Evolutionary conservation across 2,329 filamentous ascomycete species (phyloP), one percentile per base, ranked within the genome.

Genomic region (Ambrosiella beaveri): DNA sequence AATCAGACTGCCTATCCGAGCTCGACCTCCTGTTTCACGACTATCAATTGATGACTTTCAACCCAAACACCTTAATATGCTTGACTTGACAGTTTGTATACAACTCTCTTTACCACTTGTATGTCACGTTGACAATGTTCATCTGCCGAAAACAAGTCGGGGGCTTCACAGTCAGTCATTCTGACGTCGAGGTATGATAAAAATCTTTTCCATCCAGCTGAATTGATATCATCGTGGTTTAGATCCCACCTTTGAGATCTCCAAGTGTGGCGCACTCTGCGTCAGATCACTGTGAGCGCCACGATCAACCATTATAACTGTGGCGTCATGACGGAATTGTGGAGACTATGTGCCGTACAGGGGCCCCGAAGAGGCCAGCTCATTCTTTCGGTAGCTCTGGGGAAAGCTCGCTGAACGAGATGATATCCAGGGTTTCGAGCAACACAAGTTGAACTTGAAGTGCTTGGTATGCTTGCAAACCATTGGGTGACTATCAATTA

Each of bases 341-440:
- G 52, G 51, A 35, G 52, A 17, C 12, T 6, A 41, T n/a, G 44
- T 49, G 45, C 15, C 27, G 44, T 12, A 51, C 51, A 37, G 37
- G 59, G 58, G 54, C 19, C 7, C 15, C 35, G 27, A 57, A 60
- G 52, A 60, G 59, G 59, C 56, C 59, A 60, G 59, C 59, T 60
- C 59, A 56, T 60, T 60, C 59, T 56, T 60, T 57, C 56, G 27
- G 51, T 41, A 51, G 47, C 47, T 51, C 47, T 51, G 47, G 47
- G 47, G 8, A 19, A 19, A 51, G 47, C 47, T 51, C 47, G 2
- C 19, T 19, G 8, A 51, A 37, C 19, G 27, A 51, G 13, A 51
- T 51, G 47, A 51, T 51, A 36, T 51, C 47, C 47, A 51, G 19
- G 37, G 57, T 39, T 53, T 45, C 19, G 37, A 52, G 49, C 35